phyloP scores from a whole-genome alignment of 2,329 filamentous ascomycete species.

The Penicillium sp. region DNA sequence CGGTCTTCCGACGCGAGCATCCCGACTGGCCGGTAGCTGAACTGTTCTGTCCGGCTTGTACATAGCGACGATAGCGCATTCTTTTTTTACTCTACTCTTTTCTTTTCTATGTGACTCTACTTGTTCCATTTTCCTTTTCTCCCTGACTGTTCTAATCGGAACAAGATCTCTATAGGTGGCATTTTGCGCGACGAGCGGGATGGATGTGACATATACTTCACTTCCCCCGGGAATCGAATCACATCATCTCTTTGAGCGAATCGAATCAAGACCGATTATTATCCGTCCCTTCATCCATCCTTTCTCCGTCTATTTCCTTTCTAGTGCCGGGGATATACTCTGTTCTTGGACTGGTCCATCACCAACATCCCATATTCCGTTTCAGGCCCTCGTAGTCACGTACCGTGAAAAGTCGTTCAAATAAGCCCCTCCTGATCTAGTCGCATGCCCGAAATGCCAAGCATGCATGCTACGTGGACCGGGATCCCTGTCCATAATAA shows the following conservation, averaged over 20 bases:
- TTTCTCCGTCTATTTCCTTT: neutral
- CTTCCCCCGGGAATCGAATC: neutral
- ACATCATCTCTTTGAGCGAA: neutral
- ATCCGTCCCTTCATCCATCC: neutral
- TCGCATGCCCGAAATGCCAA: conserved; percentile 4
- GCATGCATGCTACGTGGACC: neutral
- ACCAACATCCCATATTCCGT: neutral
- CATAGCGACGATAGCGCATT: conserved; percentile 32
- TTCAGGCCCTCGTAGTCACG: conserved; percentile 1
- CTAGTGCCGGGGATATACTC: neutral
- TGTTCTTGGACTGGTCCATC: conserved; percentile 1
- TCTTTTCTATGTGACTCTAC: conserved; percentile 6
- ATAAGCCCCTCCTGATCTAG: conserved; percentile 7
- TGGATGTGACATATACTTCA: conserved; percentile 18
- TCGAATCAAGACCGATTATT: neutral
- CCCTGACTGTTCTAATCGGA: conserved; percentile 8
- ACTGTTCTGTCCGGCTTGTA: conserved; percentile 47
- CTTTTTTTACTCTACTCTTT: conserved; percentile 4
- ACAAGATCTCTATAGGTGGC: conserved; percentile 4
- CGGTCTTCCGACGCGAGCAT: conserved; percentile 29
- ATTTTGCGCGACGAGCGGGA: neutral
- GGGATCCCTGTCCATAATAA: neutral
- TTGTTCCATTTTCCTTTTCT: conserved; percentile 8
- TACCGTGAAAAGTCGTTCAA: neutral
- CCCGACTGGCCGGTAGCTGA: conserved; percentile 37